phyloP scores from a whole-genome alignment of 768 basidiomycete species.

The Kwoniella dejecticola region DNA sequence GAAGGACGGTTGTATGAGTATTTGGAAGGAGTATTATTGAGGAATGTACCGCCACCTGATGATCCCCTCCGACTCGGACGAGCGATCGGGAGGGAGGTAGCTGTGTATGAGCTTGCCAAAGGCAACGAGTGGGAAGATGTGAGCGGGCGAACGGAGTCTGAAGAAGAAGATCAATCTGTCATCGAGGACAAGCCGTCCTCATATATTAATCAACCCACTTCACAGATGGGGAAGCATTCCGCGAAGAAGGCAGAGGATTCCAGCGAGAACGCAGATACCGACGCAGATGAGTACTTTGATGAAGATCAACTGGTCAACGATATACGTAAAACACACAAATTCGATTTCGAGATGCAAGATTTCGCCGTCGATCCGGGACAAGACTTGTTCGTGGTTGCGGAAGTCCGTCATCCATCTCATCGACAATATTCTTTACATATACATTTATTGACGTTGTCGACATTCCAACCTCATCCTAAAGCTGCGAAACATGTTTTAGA shows the following conservation, averaged over 20 bases:
- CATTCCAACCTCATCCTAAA: conserved; percentile 45
- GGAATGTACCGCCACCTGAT: conserved; percentile 24
- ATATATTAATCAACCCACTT: no score
- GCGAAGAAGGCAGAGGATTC: no score
- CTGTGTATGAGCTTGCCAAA: conserved; percentile 47
- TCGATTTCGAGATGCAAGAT: conserved; percentile 47
- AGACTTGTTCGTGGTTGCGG: conserved; percentile 48
- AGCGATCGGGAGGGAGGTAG: conserved; percentile 31
- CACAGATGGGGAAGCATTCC: no score
- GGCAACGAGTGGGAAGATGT: conserved; percentile 47
- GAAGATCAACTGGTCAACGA: conserved; percentile 29
- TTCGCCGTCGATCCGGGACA: conserved; percentile 54
- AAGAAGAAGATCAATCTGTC: conserved; percentile 11
- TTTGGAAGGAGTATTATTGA: conserved; percentile 48
- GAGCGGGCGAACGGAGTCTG: no score
- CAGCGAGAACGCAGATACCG: conserved; percentile 20
- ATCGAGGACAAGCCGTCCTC: no score
- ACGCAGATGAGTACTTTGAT: conserved; percentile 19
- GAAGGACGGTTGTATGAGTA: conserved; percentile 54
- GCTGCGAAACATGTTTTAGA: conserved; percentile 32
- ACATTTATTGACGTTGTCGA: conserved; percentile 46
- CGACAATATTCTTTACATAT: conserved; percentile 30
- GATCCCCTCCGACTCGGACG: neutral
- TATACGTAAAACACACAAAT: conserved; percentile 26
- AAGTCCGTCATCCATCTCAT: conserved; percentile 19